A percentile compares a stretch with the other conserved stretches of the same genome.
Conservation (phyloP, 2,329 filamentous ascomycete genomes). For the Nemania bipapillata region DNA sequence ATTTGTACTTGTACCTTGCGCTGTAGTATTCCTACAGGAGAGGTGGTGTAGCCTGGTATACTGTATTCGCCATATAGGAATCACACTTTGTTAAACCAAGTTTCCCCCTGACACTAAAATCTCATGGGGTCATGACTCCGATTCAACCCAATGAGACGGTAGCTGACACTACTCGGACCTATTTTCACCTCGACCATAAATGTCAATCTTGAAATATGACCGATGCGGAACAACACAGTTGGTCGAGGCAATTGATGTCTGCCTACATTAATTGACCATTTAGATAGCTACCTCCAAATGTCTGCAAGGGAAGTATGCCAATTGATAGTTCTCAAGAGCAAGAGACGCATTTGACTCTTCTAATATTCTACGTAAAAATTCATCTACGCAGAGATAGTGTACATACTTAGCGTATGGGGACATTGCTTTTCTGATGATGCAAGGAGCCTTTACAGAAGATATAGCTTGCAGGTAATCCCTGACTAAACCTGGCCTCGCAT, state of each 20-base stretch:
- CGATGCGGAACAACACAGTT: neutral
- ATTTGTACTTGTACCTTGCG: neutral
- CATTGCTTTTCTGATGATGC: conserved; percentile 24
- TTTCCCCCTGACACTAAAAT: conserved; percentile 29
- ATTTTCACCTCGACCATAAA: conserved; percentile 36
- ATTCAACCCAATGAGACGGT: conserved; percentile 30
- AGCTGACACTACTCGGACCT: conserved; percentile 40
- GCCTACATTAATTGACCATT: conserved; percentile 23
- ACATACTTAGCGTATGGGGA: neutral
- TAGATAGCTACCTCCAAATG: neutral
- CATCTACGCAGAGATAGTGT: neutral
- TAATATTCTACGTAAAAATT: neutral
- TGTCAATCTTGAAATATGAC: conserved; percentile 23
- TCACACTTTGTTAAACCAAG: conserved; percentile 8
- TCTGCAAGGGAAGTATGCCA: neutral
- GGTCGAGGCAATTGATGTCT: conserved; percentile 15
- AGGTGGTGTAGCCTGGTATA: neutral
- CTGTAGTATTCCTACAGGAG: neutral
- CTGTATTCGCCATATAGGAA: conserved; percentile 3
- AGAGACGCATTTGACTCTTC: neutral
- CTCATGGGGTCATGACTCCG: conserved; percentile 38
- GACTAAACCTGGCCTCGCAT: conserved; percentile 22
- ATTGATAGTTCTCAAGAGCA: neutral
- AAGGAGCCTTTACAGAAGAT: conserved; percentile 29
- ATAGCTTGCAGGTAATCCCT: conserved; percentile 35